Evolutionary conservation across 108 stramenopile genomes (phyloP).

Genomic region (Pseudonitzschia pungens): DNA sequence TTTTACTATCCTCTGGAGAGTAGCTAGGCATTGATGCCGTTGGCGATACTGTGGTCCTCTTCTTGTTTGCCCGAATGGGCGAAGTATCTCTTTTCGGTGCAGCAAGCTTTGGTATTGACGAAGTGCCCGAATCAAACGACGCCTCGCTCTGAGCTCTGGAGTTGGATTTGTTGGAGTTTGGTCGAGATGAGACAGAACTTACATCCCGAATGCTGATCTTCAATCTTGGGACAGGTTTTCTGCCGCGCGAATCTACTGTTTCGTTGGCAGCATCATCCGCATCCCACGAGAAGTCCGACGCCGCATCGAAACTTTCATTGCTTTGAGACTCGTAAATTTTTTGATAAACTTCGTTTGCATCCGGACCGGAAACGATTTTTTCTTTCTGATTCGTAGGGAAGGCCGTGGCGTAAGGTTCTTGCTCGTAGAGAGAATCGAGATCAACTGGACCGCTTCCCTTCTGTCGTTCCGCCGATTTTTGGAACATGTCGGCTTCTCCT

Average conservation of each 20-base stretch:
- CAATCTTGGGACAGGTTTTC: conserved; percentile 11
- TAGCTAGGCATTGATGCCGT: not conserved
- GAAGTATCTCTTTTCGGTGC: conserved; percentile 48
- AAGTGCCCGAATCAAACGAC: conserved; percentile 24
- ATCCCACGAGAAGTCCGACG: conserved; percentile 38
- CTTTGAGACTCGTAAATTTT: conserved; percentile 6
- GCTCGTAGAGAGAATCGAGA: conserved; percentile 40
- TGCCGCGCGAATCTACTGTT: not conserved
- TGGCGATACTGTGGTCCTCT: not conserved
- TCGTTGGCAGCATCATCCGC: conserved; percentile 18
- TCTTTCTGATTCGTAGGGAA: not conserved
- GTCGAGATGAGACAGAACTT: not conserved
- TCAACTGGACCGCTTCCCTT: conserved; percentile 46
- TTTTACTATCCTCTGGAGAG: not conserved
- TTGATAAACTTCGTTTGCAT: conserved; percentile 7
- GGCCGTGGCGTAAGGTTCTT: conserved; percentile 4
- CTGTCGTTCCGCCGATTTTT: not conserved
- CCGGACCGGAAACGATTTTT: conserved; percentile 6
- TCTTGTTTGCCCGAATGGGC: conserved; percentile 25
- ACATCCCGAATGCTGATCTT: conserved; percentile 19
- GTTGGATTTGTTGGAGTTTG: not conserved
- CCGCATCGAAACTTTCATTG: conserved; percentile 29
- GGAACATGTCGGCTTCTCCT: conserved; percentile 43
- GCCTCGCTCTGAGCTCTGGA: conserved; percentile 8
- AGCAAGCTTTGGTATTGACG: conserved; percentile 34